phyloP scores from a whole-genome alignment of 169 alveolate species.

The Fabrea salina region DNA sequence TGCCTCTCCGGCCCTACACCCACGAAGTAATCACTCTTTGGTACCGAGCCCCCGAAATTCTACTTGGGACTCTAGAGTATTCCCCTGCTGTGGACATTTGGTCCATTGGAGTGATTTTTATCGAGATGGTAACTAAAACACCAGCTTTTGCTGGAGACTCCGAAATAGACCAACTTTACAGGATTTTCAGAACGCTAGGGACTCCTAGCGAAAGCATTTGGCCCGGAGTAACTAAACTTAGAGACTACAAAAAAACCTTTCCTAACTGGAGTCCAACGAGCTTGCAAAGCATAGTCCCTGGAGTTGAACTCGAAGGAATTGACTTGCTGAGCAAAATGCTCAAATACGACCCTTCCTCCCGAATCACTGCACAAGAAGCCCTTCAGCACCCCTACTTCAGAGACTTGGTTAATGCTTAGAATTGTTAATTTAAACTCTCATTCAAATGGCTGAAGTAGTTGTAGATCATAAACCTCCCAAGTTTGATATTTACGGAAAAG shows the following conservation, averaged over 20 bases:
- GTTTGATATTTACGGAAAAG: too few species aligned
- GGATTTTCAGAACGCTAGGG: constrained; percentile 81
- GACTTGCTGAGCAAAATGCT: constrained; percentile 50
- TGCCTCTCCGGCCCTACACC: constrained; percentile 86
- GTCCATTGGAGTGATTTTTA: constrained; percentile 86
- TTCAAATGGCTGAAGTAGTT: too few species aligned
- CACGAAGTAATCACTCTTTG: constrained; percentile 88
- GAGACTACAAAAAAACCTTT: constrained; percentile 6
- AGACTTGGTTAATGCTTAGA: too few species aligned
- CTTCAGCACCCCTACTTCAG: constrained; percentile 52
- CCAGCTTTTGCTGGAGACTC: constrained; percentile 87
- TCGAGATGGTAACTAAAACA: constrained; percentile 79
- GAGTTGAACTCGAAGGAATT: constrained; percentile 23
- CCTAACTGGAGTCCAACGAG: not conserved
- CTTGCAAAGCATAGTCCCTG: not conserved
- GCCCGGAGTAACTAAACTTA: constrained; percentile 10
- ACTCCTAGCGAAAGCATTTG: constrained; percentile 78
- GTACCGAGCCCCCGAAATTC: constrained; percentile 91
- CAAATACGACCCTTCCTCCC: constrained; percentile 40
- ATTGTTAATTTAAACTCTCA: too few species aligned
- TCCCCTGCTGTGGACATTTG: constrained; percentile 89
- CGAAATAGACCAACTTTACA: constrained; percentile 85
- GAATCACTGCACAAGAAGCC: constrained; percentile 64
- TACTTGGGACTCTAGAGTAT: constrained; percentile 84
- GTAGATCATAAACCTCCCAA: too few species aligned